Conservation (phyloP, 1,284 basidiomycete species). For the Spongispora temasekensis region DNA sequence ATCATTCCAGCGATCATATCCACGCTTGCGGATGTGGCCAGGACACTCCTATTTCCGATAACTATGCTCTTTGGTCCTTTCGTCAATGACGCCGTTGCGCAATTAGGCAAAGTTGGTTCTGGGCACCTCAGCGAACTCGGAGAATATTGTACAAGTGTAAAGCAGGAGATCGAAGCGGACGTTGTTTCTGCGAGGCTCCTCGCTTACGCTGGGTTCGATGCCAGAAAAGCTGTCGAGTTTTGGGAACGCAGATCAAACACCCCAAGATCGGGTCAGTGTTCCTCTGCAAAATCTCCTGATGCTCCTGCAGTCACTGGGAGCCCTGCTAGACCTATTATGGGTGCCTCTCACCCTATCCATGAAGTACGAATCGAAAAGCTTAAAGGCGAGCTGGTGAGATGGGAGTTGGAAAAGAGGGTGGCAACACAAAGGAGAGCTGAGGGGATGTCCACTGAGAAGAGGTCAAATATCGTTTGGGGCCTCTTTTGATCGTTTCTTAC, state of each 20-base stretch:
- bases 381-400: conserved; percentile 53
- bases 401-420: conserved; percentile 47
- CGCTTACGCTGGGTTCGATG: conserved; percentile 85
- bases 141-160: conserved; percentile 69
- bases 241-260: conserved; percentile 59
- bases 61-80: conserved; percentile 91
- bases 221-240: conserved; percentile 69
- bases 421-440: conserved; percentile 20
- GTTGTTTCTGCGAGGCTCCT: conserved; percentile 86
- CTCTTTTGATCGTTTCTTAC: no score
- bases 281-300: conserved; percentile 27
- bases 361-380: conserved; percentile 51
- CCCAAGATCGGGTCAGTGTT: conserved; percentile 40
- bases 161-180: conserved; percentile 88
- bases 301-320: conserved; percentile 13
- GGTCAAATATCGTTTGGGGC: neutral
- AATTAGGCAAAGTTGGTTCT: conserved; percentile 73
- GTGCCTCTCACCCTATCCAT: conserved; percentile 55
- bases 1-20: conserved; percentile 80
- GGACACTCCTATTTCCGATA: conserved; percentile 80
- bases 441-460: conserved; percentile 20
- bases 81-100: conserved; percentile 86
- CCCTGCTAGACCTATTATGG: conserved; percentile 32
- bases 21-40: conserved; percentile 70
- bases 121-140: conserved; percentile 72